A percentile compares a stretch with the other conserved stretches of the same genome.
These are phyloP conservation scores for Sinapis alba DNA, from an alignment of 441 rosid genomes.

Conservation along the genomic window DNA sequence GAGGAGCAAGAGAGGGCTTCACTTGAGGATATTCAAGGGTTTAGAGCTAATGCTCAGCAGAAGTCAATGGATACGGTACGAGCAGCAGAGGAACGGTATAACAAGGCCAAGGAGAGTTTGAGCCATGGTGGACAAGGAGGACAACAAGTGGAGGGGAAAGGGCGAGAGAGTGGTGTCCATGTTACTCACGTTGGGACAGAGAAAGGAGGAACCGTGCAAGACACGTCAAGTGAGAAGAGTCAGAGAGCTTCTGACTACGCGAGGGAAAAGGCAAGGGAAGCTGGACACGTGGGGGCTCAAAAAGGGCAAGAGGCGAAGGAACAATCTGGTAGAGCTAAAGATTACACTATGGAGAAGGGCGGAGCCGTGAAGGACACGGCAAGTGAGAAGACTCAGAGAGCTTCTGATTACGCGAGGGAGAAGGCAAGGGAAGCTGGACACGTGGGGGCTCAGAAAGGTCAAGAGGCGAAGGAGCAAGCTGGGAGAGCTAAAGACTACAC, in stretches of 20 bases:
- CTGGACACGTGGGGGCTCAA: conserved; percentile 16
- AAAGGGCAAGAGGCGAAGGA: conserved; percentile 24
- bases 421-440: conserved; percentile 39
- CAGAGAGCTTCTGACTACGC: conserved; percentile 36
- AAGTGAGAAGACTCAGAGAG: conserved; percentile 45
- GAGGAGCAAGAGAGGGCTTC: conserved; percentile 41
- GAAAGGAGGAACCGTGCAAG: conserved; percentile 36
- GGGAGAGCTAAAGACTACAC: conserved; percentile 27
- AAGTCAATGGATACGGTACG: conserved; percentile 49
- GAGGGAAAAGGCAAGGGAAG: conserved; percentile 44
- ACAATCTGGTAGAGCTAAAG: conserved; percentile 32
- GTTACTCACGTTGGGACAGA: conserved; percentile 16
- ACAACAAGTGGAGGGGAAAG: conserved; percentile 13
- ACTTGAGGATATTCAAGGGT: conserved; percentile 56
- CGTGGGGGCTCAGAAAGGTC: conserved; percentile 19
- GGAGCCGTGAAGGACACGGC: conserved; percentile 41
- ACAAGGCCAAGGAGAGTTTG: conserved; percentile 45
- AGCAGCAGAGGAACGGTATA: conserved; percentile 55
- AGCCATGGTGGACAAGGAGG: conserved; percentile 24
- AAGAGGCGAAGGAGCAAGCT: conserved; percentile 14
- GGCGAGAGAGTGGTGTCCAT: conserved; percentile 6
- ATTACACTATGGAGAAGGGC: conserved; percentile 10
- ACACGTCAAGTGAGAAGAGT: conserved; percentile 44
- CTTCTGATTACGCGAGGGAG: conserved; percentile 39
- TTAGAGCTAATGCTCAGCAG: conserved; percentile 61